Evolutionary conservation across 2,329 filamentous ascomycete genomes (phyloP).

Genomic region (Aspergillus sp.): DNA sequence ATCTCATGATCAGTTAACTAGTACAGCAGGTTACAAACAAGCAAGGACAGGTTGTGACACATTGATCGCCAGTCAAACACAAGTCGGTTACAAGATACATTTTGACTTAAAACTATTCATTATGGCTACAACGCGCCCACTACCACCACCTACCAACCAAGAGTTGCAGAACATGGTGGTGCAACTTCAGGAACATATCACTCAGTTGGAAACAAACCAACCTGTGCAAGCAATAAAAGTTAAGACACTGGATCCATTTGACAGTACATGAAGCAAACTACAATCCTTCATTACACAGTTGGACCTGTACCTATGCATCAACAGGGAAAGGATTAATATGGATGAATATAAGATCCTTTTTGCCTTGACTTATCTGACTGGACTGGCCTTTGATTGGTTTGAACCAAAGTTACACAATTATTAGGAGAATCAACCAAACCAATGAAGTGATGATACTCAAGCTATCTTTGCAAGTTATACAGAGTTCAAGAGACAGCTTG

Average conservation of each 20-base stretch:
- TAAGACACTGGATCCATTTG: neutral
- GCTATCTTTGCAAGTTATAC: no score
- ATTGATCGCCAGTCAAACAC: no score
- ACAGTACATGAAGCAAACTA: neutral
- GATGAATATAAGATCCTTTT: neutral
- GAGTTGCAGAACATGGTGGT: no score
- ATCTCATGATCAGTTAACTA: no score
- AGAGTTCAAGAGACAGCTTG: constrained; percentile 2
- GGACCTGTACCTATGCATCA: neutral
- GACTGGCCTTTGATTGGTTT: neutral
- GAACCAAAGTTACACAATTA: neutral
- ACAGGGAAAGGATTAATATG: neutral
- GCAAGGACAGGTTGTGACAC: no score
- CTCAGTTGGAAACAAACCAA: neutral
- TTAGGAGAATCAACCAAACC: neutral
- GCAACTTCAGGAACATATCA: neutral
- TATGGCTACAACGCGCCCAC: no score
- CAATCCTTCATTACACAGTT: neutral
- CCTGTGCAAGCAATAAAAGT: neutral
- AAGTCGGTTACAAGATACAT: no score
- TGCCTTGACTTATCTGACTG: no score
- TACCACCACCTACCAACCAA: no score
- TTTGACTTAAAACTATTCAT: no score
- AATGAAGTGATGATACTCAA: neutral
- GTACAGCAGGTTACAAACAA: no score